Base-by-base conservation (phyloP, 2,329 filamentous ascomycete species). In the Fusarium tricinctum region DNA sequence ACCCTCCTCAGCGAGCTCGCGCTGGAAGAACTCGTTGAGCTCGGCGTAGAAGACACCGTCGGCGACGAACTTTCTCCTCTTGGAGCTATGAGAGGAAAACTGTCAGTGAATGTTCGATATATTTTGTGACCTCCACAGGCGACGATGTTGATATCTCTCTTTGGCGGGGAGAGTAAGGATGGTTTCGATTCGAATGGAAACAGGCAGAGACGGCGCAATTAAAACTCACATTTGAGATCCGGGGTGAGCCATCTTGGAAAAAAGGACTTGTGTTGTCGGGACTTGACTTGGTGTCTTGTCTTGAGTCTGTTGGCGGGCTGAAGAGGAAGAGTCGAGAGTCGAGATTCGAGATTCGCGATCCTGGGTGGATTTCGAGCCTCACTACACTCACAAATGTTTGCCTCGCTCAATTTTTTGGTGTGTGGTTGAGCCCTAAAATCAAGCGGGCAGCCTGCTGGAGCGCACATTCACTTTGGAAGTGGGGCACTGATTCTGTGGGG, bases 1-100 rank as follows among this genome's bases (percentile, higher is more conserved):
- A 79, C 96, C 96, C 88, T 99, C 97, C 91, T 99, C 96, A 82
- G 96, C 96, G 83, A 99, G 89, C 88, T 99, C 96, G 85, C 96
- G 95, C 91, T 98, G 96, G 93, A 99, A 99, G 92, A 99, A 99
- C 89, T 99, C 96, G 92, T 99, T 99, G 85, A 99, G 88, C 88
- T 99, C 96, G 88, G 96, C 96, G 86, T 97, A 99, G 93, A 99
- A 99, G 81, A 99, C 96, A 91, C 96, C 96, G 86, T 99, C 96
- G 77, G 92, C 92, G 82, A 95, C 91, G 88, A 94, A 95, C 91
- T 95, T 95, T 89, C 92, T 92, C 85, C 91, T 86, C 91, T 95
- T 95, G 84, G 92, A 94, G 85, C 92, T 94, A 81, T 38, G 74
- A 69, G 58, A 63, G 39, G 23, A 20, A 23, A 55, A 35, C 51